These are phyloP conservation scores for Russula ochroleuca DNA, from an alignment of 768 basidiomycete genomes.

Conservation along the genomic window DNA sequence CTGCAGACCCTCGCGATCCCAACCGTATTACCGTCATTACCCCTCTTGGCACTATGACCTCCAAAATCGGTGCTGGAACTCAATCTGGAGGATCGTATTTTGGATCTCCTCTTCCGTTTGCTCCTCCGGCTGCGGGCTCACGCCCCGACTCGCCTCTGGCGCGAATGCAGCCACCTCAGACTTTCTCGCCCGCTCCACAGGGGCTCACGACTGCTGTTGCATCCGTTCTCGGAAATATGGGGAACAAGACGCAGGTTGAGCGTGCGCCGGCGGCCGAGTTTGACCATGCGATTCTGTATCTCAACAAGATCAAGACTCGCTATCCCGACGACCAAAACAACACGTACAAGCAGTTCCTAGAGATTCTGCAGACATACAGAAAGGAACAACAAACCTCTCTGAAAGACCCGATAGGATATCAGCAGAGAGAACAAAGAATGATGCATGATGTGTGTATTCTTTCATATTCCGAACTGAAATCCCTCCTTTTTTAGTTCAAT, in stretches of 20 bases:
- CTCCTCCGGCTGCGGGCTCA: conserved; percentile 37
- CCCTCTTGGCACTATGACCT: conserved; percentile 66
- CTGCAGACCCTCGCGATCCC: conserved; percentile 62
- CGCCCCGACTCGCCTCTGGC: conserved; percentile 38
- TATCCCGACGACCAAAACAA: conserved; percentile 87
- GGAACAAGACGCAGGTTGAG: conserved; percentile 45
- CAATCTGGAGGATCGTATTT: conserved; percentile 33
- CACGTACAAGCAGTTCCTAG: conserved; percentile 78
- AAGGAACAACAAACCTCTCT: conserved; percentile 54
- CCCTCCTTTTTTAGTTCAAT: not conserved
- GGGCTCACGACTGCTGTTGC: conserved; percentile 22
- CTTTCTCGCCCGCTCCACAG: conserved; percentile 42
- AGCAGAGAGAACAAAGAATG: conserved; percentile 47
- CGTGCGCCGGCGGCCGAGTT: conserved; percentile 64
- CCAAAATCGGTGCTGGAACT: conserved; percentile 48
- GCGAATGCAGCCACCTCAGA: conserved; percentile 37
- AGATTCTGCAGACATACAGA: conserved; percentile 83
- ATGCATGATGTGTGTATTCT: conserved; percentile 57
- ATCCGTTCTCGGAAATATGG: conserved; percentile 27
- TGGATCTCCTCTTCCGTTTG: conserved; percentile 28
- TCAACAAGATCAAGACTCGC: conserved; percentile 97
- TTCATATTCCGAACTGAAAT: not conserved
- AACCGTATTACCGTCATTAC: conserved; percentile 80
- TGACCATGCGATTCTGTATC: conserved; percentile 92
- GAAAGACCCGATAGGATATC: conserved; percentile 35